phyloP scores from a whole-genome alignment of 768 basidiomycete genomes.

The Kwoniella sp. region DNA sequence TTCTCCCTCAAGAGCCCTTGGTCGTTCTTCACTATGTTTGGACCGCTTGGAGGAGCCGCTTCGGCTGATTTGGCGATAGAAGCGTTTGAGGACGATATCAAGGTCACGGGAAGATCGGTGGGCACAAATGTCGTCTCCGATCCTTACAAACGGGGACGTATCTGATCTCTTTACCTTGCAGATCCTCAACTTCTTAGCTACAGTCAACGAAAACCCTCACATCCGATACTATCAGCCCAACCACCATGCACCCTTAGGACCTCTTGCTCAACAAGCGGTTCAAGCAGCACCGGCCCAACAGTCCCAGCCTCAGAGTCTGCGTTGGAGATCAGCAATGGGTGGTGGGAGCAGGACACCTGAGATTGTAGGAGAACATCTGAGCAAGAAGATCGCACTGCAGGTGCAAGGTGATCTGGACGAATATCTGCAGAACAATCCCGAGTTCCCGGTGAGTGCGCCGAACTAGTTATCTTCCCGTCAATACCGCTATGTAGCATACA shows the following conservation, averaged over 20 bases:
- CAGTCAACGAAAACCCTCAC: constrained; percentile 86
- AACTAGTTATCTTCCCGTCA: not conserved
- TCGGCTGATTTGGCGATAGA: constrained; percentile 69
- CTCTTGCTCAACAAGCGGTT: constrained; percentile 65
- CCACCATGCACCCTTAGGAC: constrained; percentile 79
- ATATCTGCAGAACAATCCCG: constrained; percentile 78
- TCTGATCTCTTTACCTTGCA: constrained; percentile 27
- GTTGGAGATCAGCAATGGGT: constrained; percentile 55
- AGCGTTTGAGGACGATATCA: constrained; percentile 83
- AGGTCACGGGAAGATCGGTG: constrained; percentile 61
- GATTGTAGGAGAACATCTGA: constrained; percentile 73
- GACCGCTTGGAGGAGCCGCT: constrained; percentile 73
- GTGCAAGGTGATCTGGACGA: constrained; percentile 84
- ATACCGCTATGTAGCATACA: not conserved
- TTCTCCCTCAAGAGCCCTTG: constrained; percentile 79
- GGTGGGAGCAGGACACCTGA: constrained; percentile 29
- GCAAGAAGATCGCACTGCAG: constrained; percentile 80
- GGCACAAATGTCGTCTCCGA: constrained; percentile 10
- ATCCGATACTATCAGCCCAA: constrained; percentile 89
- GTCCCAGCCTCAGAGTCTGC: constrained; percentile 31
- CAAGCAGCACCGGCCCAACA: constrained; percentile 28
- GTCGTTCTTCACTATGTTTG: constrained; percentile 85
- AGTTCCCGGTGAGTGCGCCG: constrained; percentile 72
- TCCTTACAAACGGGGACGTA: not conserved
- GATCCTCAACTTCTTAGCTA: constrained; percentile 87